These are phyloP conservation scores for Trichosanthes cucumerina DNA, from an alignment of 306 rosid genomes.

Conservation along the genomic window DNA sequence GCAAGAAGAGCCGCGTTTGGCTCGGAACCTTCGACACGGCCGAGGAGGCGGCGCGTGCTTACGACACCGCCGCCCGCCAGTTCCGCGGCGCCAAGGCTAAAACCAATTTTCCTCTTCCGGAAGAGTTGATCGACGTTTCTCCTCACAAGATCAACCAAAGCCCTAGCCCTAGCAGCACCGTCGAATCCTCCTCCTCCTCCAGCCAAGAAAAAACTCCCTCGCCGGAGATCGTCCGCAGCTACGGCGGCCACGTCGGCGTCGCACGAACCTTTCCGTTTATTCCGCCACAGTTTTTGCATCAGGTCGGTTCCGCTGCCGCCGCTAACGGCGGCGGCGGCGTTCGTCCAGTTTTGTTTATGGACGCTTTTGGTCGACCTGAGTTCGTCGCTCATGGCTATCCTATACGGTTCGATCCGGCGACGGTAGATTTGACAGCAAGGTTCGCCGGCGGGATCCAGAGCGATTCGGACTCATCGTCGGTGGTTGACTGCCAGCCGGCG, in stretches of 20 bases:
- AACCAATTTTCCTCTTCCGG: conserved; percentile 10
- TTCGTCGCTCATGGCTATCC: conserved; percentile 26
- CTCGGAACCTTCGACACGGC: conserved; percentile 20
- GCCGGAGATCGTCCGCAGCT: conserved; percentile 24
- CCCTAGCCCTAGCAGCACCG: conserved; percentile 10
- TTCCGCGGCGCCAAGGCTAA: conserved; percentile 20
- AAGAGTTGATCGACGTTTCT: neutral
- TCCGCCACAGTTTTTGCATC: conserved; percentile 14
- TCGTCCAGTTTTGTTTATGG: conserved; percentile 21
- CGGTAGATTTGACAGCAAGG: conserved; percentile 19
- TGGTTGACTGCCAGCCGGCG: conserved; percentile 34
- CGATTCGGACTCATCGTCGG: conserved; percentile 41
- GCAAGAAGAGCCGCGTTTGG: conserved; percentile 24
- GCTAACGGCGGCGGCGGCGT: neutral
- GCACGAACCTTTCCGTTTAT: conserved; percentile 39
- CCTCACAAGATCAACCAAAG: conserved; percentile 3
- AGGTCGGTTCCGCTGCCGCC: conserved; percentile 9
- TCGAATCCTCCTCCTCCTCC: conserved; percentile 22
- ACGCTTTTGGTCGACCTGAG: conserved; percentile 3
- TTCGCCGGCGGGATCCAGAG: conserved; percentile 24
- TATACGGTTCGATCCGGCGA: conserved; percentile 21
- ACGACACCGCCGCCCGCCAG: conserved; percentile 15
- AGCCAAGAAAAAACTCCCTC: conserved; percentile 14
- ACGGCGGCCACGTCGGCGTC: neutral
- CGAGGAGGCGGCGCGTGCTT: conserved; percentile 19